These are phyloP conservation scores for Hypoxylon sp. DNA, from an alignment of 2,329 filamentous ascomycete species.

Conservation along the genomic window DNA sequence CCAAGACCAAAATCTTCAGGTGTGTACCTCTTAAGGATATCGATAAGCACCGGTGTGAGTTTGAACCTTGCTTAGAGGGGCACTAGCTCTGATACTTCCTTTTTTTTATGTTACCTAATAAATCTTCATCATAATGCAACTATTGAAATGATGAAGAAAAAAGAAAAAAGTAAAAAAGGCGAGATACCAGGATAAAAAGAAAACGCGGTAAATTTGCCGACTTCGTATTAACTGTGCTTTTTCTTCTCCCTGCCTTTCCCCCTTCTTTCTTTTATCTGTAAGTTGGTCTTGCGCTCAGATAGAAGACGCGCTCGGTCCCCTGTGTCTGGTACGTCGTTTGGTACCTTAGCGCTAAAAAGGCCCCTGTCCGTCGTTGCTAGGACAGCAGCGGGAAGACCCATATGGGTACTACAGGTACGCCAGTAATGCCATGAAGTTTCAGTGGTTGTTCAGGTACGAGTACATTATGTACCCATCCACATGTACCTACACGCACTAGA, in stretches of 20 bases:
- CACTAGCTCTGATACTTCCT: conserved; percentile 4
- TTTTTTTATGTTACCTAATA: background rate
- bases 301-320: conserved; percentile 35
- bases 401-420: conserved; percentile 1
- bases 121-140: conserved; percentile 1
- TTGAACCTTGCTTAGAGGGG: conserved; percentile 7
- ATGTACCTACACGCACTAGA: background rate
- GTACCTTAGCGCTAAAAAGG: conserved; percentile 32
- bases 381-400: conserved; percentile 35
- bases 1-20: conserved; percentile 24
- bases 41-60: conserved; percentile 25
- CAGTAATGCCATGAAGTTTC: background rate
- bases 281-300: conserved; percentile 22
- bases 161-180: background rate
- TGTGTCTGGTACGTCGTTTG: conserved; percentile 17
- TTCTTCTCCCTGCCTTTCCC: conserved; percentile 14
- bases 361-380: conserved; percentile 33
- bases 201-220: background rate
- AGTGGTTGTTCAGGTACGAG: conserved; percentile 1
- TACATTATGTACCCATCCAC: conserved; percentile 9
- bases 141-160: background rate
- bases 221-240: background rate
- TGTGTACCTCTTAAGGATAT: background rate
- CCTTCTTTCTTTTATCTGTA: conserved; percentile 5
- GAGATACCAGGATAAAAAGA: background rate